Percentiles rank a stretch among this genome's conserved stretches.
Conservation (phyloP, 2,329 filamentous ascomycete species). For the Pseudocercospora ulei region DNA sequence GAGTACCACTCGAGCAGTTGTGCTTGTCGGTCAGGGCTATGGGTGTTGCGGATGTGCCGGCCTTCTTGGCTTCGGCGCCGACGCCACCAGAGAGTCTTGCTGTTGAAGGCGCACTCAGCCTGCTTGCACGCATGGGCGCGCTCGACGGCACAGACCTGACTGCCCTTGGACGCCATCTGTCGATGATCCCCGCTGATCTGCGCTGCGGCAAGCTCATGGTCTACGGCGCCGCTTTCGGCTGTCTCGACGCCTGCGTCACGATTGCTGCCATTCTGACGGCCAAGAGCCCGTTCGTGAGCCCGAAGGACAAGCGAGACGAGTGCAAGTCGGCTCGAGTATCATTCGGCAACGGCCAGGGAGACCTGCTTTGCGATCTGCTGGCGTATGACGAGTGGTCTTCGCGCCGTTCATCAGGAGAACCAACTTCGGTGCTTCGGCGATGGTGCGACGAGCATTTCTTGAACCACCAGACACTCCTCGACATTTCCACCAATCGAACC, state of each 20-base stretch:
- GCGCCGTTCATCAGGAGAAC: conserved; percentile 49
- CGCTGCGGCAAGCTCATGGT: conserved; percentile 91
- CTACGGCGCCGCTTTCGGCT: conserved; percentile 87
- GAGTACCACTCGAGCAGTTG: conserved; percentile 86
- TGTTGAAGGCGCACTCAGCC: conserved; percentile 70
- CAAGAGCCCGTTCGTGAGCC: conserved; percentile 75
- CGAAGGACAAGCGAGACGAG: conserved; percentile 71
- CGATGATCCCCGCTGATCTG: conserved; percentile 87
- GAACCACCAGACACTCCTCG: conserved; percentile 69
- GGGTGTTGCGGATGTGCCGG: conserved; percentile 72
- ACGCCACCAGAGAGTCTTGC: conserved; percentile 79
- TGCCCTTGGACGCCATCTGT: conserved; percentile 82
- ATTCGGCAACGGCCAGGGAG: conserved; percentile 69
- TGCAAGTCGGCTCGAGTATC: conserved; percentile 63
- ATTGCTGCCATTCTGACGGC: conserved; percentile 89
- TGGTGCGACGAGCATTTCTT: conserved; percentile 86
- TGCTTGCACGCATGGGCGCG: conserved; percentile 77
- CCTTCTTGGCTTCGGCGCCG: conserved; percentile 74
- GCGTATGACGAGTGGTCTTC: conserved; percentile 75
- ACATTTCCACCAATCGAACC: conserved; percentile 74
- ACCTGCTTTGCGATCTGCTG: conserved; percentile 74
- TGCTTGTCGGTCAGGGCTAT: conserved; percentile 92
- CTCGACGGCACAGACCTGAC: conserved; percentile 79
- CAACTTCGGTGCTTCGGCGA: conserved; percentile 53
- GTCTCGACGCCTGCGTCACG: conserved; percentile 75